Percentiles rank a stretch among this genome's conserved stretches.
Evolutionary conservation across 495 filamentous ascomycete genomes (phyloP).

Genomic region (Xylaria nigripes): DNA sequence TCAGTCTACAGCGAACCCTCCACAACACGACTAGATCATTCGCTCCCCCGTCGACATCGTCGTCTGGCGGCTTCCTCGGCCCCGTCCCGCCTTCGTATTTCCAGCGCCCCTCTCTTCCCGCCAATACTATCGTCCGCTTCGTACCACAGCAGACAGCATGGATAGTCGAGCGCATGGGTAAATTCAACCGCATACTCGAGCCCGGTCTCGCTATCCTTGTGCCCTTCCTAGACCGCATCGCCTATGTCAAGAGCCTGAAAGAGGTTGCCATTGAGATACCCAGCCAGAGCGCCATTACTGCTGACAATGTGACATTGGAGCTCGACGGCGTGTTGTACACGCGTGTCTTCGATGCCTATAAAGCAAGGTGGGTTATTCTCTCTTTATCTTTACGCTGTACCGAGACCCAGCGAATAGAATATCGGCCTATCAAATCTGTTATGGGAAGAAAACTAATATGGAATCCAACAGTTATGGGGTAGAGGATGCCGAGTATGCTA

Average conservation of each 20-base stretch:
- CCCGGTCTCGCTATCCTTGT: constrained; percentile 85
- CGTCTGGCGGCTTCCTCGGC: constrained; percentile 14
- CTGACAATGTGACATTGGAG: constrained; percentile 95
- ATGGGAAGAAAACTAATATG: neutral
- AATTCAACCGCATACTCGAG: constrained; percentile 84
- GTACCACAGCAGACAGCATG: constrained; percentile 98
- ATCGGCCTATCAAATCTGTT: neutral
- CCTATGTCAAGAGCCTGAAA: constrained; percentile 96
- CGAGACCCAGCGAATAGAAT: neutral
- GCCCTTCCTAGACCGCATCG: constrained; percentile 89
- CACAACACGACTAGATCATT: constrained; percentile 21
- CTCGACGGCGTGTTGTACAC: constrained; percentile 94
- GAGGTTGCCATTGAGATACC: constrained; percentile 94
- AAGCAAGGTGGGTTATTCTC: constrained; percentile 59
- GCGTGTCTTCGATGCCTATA: constrained; percentile 92
- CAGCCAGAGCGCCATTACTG: constrained; percentile 91
- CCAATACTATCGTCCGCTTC: constrained; percentile 93
- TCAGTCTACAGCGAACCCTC: constrained; percentile 23
- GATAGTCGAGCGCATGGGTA: constrained; percentile 99
- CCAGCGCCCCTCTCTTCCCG: constrained; percentile 57
- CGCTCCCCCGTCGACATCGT: constrained; percentile 4
- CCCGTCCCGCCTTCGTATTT: constrained; percentile 47
- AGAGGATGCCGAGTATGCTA: constrained; percentile 97
- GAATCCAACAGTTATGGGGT: constrained; percentile 70
- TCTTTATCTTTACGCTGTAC: neutral